These are phyloP conservation scores for Microdochium nivale DNA, from an alignment of 2,329 filamentous ascomycete genomes.

Conservation along the genomic window DNA sequence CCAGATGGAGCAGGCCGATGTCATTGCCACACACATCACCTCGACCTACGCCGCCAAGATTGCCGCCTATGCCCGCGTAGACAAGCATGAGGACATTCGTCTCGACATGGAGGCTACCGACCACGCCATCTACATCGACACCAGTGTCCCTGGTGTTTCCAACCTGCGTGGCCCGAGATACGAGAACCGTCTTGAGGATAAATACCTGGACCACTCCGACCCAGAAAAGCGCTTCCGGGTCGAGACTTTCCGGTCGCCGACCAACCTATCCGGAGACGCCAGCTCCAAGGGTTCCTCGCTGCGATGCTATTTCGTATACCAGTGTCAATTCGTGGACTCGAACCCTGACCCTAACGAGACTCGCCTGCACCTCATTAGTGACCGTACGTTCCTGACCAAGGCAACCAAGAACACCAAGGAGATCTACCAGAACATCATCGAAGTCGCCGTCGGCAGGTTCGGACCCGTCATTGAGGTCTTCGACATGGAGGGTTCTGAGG, in stretches of 20 bases:
- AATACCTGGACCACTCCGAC: slow-evolving; percentile 80
- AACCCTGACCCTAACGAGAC: slow-evolving; percentile 73
- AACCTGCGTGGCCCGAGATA: slow-evolving; percentile 76
- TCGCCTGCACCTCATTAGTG: slow-evolving; percentile 81
- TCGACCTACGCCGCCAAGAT: slow-evolving; percentile 96
- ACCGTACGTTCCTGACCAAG: slow-evolving; percentile 91
- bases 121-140: slow-evolving; percentile 98
- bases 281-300: slow-evolving; percentile 67
- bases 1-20: slow-evolving; percentile 75
- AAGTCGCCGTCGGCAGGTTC: slow-evolving; percentile 71
- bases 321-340: slow-evolving; percentile 79
- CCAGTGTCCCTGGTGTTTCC: slow-evolving; percentile 79
- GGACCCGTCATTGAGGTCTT: slow-evolving; percentile 98
- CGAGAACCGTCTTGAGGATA: slow-evolving; percentile 86
- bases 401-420: slow-evolving; percentile 92
- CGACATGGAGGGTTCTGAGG: slow-evolving; percentile 81
- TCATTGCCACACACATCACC: slow-evolving; percentile 89
- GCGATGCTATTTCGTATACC: slow-evolving; percentile 98
- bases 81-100: slow-evolving; percentile 89
- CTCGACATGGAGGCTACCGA: slow-evolving; percentile 91
- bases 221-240: slow-evolving; percentile 75
- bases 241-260: slow-evolving; percentile 92
- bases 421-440: slow-evolving; percentile 91
- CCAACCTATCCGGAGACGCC: slow-evolving; percentile 58
- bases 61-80: slow-evolving; percentile 83